A percentile compares a stretch with the other conserved stretches of the same genome.
These are phyloP conservation scores for Asclepias syriaca DNA, from an alignment of 257 asterid genomes.

Conservation along the genomic window DNA sequence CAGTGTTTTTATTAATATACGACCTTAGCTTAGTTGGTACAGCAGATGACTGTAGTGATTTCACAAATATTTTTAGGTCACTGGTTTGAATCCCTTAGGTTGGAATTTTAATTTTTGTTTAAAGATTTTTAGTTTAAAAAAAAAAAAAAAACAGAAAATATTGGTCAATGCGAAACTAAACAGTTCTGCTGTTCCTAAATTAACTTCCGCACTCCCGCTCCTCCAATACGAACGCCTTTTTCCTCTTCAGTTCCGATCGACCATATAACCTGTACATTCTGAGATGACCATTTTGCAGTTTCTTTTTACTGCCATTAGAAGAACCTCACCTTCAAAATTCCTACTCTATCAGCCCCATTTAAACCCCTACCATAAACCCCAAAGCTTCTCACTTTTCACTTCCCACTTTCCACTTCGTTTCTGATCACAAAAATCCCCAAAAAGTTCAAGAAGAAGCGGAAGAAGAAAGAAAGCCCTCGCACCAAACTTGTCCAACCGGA, in stretches of 20 bases:
- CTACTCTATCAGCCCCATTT: background rate
- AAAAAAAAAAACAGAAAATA: too few relatives aligned
- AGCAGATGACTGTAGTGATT: too few relatives aligned
- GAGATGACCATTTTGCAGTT: conserved; percentile 17
- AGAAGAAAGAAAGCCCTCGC: conserved; percentile 66
- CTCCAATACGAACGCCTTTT: background rate
- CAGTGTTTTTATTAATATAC: too few relatives aligned
- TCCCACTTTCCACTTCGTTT: conserved; percentile 71
- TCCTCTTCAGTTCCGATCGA: conserved; percentile 26
- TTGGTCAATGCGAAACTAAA: too few relatives aligned
- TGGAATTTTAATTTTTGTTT: too few relatives aligned
- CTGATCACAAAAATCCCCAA: conserved; percentile 84
- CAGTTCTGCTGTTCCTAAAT: background rate
- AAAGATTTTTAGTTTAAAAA: too few relatives aligned
- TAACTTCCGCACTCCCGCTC: background rate
- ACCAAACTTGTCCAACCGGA: conserved; percentile 66
- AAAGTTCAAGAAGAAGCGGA: conserved; percentile 66
- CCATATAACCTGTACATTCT: conserved; percentile 28
- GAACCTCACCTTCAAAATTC: background rate
- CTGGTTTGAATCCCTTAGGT: too few relatives aligned
- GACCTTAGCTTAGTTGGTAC: too few relatives aligned
- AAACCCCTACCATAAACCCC: conserved; percentile 27
- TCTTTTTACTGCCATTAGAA: conserved; percentile 9
- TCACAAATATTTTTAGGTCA: too few relatives aligned
- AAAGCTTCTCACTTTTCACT: conserved; percentile 12